These are phyloP conservation scores for Lichtheimia corymbifera DNA, from an alignment of 371 early-diverging fungal genomes.

Conservation along the genomic window DNA sequence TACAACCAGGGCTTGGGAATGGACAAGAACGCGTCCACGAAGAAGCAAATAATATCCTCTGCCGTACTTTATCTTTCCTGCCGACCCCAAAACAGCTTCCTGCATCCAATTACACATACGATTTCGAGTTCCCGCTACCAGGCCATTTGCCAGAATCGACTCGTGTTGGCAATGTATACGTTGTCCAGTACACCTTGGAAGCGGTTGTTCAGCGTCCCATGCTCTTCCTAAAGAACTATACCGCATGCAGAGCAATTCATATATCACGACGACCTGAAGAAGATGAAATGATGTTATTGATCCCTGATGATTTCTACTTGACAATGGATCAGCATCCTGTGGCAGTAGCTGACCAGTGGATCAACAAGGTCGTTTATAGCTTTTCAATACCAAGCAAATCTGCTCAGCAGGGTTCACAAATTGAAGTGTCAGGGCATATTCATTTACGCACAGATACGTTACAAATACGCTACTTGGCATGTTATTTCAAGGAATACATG, in stretches of 20 bases:
- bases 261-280: slow-evolving; percentile 25
- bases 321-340: slow-evolving; percentile 29
- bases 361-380: slow-evolving; percentile 36
- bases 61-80: slow-evolving; percentile 34
- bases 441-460: slow-evolving; percentile 24
- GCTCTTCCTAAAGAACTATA: slow-evolving; percentile 25
- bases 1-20: slow-evolving; percentile 7
- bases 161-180: slow-evolving; percentile 30
- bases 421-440: slow-evolving; percentile 33
- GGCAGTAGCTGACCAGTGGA: slow-evolving; percentile 35
- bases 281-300: slow-evolving; percentile 18
- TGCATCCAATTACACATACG: slow-evolving; percentile 31
- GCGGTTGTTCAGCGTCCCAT: slow-evolving; percentile 34
- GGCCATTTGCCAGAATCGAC: slow-evolving; percentile 44
- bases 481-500: slow-evolving; percentile 42
- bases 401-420: slow-evolving; percentile 33
- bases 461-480: slow-evolving; percentile 31
- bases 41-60: slow-evolving; percentile 28
- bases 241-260: slow-evolving; percentile 17
- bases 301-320: slow-evolving; percentile 11
- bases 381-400: slow-evolving; percentile 36
- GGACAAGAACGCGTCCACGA: slow-evolving; percentile 28
- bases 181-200: slow-evolving; percentile 35
- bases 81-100: slow-evolving; percentile 20
- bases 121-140: slow-evolving; percentile 41